These are phyloP conservation scores for Backusella luteola DNA, from an alignment of 192 early-diverging fungal species.

Conservation along the genomic window DNA sequence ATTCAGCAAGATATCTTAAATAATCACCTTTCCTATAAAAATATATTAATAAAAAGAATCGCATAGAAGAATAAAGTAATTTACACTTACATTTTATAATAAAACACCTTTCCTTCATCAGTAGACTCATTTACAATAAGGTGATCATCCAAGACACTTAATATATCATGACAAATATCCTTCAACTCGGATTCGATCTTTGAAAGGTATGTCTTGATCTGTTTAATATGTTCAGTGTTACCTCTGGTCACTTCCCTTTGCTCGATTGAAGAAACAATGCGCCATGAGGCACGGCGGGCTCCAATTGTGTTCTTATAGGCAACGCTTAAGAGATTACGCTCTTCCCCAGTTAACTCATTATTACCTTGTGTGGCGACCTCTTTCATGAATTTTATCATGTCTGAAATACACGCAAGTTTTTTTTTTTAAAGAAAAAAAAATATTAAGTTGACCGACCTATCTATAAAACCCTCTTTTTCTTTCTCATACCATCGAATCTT, in stretches of 20 bases:
- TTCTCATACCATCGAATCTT: conserved; percentile 87
- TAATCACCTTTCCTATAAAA: conserved; percentile 86
- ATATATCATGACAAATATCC: conserved; percentile 91
- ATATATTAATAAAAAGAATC: neutral
- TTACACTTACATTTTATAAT: conserved; percentile 88
- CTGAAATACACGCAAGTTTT: neutral
- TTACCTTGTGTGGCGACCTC: conserved; percentile 45
- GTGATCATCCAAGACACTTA: conserved; percentile 74
- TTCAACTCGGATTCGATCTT: conserved; percentile 93
- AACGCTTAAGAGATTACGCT: conserved; percentile 73
- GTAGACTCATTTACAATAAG: conserved; percentile 85
- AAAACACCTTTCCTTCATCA: conserved; percentile 96
- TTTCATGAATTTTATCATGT: conserved; percentile 20
- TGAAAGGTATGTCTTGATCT: conserved; percentile 85
- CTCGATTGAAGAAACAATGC: conserved; percentile 98
- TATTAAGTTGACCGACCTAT: neutral
- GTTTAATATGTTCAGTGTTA: conserved; percentile 81
- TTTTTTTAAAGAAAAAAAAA: neutral
- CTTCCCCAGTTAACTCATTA: conserved; percentile 66
- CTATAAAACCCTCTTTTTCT: neutral
- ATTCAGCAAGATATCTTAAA: conserved; percentile 97
- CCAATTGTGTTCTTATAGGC: conserved; percentile 96
- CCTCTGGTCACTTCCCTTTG: conserved; percentile 96
- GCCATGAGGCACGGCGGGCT: conserved; percentile 97
- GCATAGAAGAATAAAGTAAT: neutral